Evolutionary conservation across 2,329 filamentous ascomycete species (phyloP), one percentile per base, ranked within the genome.

Genomic region (Sporothrix brasiliensis): DNA sequence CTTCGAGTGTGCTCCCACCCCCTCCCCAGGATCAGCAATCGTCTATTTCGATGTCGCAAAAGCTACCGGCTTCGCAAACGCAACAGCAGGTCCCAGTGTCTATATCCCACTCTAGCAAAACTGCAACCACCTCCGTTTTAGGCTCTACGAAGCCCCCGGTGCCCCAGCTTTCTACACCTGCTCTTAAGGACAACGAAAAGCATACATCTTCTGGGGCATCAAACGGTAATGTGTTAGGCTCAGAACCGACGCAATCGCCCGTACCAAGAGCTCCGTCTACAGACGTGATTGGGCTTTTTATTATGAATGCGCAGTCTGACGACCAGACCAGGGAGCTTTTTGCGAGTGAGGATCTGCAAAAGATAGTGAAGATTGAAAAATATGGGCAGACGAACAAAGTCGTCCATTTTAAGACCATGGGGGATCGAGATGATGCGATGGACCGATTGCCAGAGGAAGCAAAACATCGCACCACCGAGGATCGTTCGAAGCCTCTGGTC

Each of bases 241-340:
- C 84, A 4, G 87, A 88, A 60, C 81, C 85, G 14, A 80, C 83
- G 2, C 80, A 85, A n/a, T 87, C 88, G 1, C 85, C 88, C 19
- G 86, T 86, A 7, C 82, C 86, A 39, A 90, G 92, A 78, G 86
- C 82, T 49, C 77, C 84, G 58, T 81, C 85, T 21, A 86, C 93
- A 76, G 88, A 87, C 75, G 92, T 91, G 75, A 90, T 93, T 76
- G 94, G 92, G 65, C 87, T 99, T 24, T 99, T 97, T 80, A 89
- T 99, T 72, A 92, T 92, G 82, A 94, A 94, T 76, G 89, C 94
- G 27, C 92, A 89, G 76, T 91, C 87, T 69, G 92, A 94, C 74
- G 92, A 97, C 44, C 92, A 94, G 72, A 91, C 92, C 50, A 90
- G 91, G 70, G 89, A 92, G 47, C 84, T 97, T 30, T 94, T 99